Conservation (phyloP, 306 rosid species). For the Crataegus laevigata region DNA sequence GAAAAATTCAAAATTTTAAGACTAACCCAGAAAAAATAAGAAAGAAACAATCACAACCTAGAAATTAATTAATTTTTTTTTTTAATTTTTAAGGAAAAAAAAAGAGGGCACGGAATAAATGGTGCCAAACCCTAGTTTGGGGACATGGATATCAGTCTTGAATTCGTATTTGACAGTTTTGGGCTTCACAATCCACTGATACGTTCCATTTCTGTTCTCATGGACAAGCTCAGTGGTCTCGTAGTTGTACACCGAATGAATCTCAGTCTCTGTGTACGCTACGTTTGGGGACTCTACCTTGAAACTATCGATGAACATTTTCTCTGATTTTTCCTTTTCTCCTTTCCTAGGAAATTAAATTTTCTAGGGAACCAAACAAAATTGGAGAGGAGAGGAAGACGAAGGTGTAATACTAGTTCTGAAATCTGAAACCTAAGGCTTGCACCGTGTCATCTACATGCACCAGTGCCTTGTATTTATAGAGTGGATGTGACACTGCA, state of each 20-base stretch:
- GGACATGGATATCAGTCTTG: constrained; percentile 62
- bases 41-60: neutral
- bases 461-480: constrained; percentile 18
- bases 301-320: constrained; percentile 77
- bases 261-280: constrained; percentile 59
- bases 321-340: neutral
- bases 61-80: neutral
- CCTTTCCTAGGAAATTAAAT: neutral
- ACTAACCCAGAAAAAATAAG: neutral
- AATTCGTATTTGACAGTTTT: constrained; percentile 75
- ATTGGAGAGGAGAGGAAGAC: neutral
- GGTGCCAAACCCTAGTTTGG: constrained; percentile 78
- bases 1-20: neutral
- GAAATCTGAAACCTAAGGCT: neutral
- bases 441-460: neutral
- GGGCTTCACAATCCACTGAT: constrained; percentile 90
- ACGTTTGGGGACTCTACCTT: constrained; percentile 90
- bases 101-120: neutral
- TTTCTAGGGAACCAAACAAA: neutral
- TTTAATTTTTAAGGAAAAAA: neutral
- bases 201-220: constrained; percentile 68
- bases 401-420: neutral
- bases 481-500: constrained; percentile 2
- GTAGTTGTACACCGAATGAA: constrained; percentile 75
- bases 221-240: constrained; percentile 93